Conservation (phyloP, 2,329 filamentous ascomycete genomes). For the Exophiala bonariae region DNA sequence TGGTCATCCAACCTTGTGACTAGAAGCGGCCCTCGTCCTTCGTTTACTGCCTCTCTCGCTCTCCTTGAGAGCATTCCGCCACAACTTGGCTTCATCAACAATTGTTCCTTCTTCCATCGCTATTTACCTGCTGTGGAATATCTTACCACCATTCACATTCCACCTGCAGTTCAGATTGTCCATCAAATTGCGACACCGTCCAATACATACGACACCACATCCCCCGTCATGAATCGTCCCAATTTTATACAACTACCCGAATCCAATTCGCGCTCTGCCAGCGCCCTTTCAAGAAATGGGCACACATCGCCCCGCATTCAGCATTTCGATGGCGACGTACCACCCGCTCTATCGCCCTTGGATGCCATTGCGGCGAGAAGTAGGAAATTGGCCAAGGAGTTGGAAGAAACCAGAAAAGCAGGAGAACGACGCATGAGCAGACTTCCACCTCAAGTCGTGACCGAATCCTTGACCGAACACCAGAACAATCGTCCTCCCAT, state of each 20-base stretch:
- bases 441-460: conserved; percentile 77
- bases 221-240: conserved; percentile 40
- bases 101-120: too few species aligned
- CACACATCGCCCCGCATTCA: conserved; percentile 68
- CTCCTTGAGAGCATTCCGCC: too few species aligned
- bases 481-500: conserved; percentile 65
- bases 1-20: too few species aligned
- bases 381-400: conserved; percentile 79
- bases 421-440: conserved; percentile 79
- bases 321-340: conserved; percentile 76
- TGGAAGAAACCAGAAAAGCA: conserved; percentile 72
- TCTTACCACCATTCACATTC: too few species aligned
- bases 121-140: too few species aligned
- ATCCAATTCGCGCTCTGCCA: conserved; percentile 15
- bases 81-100: too few species aligned
- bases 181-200: too few species aligned
- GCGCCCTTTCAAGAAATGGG: conserved; percentile 48
- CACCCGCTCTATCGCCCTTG: conserved; percentile 87
- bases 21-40: too few species aligned
- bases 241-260: conserved; percentile 59
- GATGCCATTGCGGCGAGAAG: conserved; percentile 95
- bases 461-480: conserved; percentile 75
- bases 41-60: too few species aligned
- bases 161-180: too few species aligned
- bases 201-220: not conserved